These are phyloP conservation scores for Striga asiatica DNA, from an alignment of 257 asterid genomes.

Conservation along the genomic window DNA sequence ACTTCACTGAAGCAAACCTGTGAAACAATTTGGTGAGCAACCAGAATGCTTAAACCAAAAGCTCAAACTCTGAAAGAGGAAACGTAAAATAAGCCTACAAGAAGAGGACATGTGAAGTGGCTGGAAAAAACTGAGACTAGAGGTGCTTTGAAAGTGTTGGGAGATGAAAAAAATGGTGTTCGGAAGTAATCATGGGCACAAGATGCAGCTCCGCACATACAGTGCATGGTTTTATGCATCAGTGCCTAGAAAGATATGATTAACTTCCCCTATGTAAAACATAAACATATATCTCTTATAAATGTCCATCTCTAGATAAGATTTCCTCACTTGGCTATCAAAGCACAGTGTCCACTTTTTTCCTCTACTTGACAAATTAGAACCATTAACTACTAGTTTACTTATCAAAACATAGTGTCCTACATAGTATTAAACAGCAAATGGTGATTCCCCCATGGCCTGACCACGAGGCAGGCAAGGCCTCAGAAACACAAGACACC, in stretches of 20 bases:
- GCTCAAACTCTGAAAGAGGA: not conserved
- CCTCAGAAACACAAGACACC: no score
- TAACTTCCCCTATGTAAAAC: no score
- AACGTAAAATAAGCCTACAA: not conserved
- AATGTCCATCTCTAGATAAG: not conserved
- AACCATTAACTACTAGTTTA: not conserved
- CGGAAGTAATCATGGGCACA: no score
- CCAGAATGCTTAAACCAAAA: constrained; percentile 16
- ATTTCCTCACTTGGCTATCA: not conserved
- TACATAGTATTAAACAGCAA: no score
- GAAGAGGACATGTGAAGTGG: not conserved
- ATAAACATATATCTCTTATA: no score
- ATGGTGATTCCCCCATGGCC: no score
- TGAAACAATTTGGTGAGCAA: constrained; percentile 15
- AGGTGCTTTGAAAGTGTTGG: no score
- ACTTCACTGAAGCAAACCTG: constrained; percentile 45
- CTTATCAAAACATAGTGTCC: not conserved
- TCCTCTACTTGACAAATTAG: no score
- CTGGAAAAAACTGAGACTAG: not conserved
- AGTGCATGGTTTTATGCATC: no score
- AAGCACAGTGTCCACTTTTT: not conserved
- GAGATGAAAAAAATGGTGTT: not conserved
- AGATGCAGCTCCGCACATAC: no score
- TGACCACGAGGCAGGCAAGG: no score
- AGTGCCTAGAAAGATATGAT: no score